Base-by-base conservation (phyloP, 805 yeast genomes). In the Spathaspora girioi region DNA sequence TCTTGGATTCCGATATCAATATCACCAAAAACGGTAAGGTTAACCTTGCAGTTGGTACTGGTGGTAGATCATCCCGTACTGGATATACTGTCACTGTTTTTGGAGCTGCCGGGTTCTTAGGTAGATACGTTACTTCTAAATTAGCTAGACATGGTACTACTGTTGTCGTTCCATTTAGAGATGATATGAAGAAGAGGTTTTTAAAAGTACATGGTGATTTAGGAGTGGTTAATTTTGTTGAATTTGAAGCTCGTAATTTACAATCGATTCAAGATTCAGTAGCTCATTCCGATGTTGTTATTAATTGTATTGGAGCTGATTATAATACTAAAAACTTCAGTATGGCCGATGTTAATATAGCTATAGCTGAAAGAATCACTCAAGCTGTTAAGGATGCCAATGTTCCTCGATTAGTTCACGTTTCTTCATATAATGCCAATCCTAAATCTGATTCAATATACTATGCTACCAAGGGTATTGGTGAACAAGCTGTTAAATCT, bases 81-180 rank as follows among this genome's bases (percentile, higher is more conserved):
- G 96, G 96, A 2, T 87, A 83, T 70, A 87, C 92, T 3, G 96
- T 92, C 19, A 87, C 96, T 1, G 94, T 89, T 2, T 89, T 89
- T 63, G 96, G 96, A 9, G 88, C 86, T 38, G 73, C 84, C 45
- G 96, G 96, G 1, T 84, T 86, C 66, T 71, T 89, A 53, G 96
- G 96, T 45, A 80, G 89, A 46, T 80, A 86, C 57, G 68, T 89
- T 54, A 79, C 82, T 17, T 73, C 92, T 35, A 86, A 84, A 63
- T 75, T 89, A 59, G 96, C 93, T 55, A 78, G 85, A 63, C 90
- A 89, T 64, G 96, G 96, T 56, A 89, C 96, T 27, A 69, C 78
- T 50, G 82, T 86, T 8, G 81, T 87, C 47, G 84, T 82, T 19
- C 96, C 96, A n/a, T 89, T 65, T 74, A 79, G 96, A 64, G 92